Evolutionary conservation across 495 filamentous ascomycete species (phyloP).

Genomic region (Oleoguttula mirabilis): DNA sequence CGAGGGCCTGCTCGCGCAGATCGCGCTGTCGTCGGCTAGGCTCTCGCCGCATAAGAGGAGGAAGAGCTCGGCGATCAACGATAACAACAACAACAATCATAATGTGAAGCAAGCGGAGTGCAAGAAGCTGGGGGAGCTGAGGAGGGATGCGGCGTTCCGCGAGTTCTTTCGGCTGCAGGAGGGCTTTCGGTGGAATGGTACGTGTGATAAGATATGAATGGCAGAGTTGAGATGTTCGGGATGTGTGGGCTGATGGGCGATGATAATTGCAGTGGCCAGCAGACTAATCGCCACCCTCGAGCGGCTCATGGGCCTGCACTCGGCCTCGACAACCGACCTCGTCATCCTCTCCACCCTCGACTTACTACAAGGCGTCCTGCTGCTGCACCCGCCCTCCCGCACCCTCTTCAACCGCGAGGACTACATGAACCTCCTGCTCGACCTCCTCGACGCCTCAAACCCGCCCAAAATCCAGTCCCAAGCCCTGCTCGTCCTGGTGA

Average conservation of each 20-base stretch:
- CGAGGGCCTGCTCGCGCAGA: conserved; percentile 89
- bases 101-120: too few relatives aligned
- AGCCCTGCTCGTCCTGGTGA: conserved; percentile 79
- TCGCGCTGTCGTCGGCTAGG: conserved; percentile 61
- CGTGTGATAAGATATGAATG: too few relatives aligned
- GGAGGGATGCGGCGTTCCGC: conserved; percentile 77
- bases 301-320: conserved; percentile 66
- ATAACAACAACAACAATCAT: conserved; percentile 12
- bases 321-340: conserved; percentile 59
- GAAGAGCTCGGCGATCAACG: conserved; percentile 29
- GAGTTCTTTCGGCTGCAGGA: conserved; percentile 97
- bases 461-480: conserved; percentile 83
- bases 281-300: conserved; percentile 76
- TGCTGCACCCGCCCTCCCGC: conserved; percentile 88
- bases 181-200: conserved; percentile 93
- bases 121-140: conserved; percentile 57
- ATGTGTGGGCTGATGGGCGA: too few relatives aligned
- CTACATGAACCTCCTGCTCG: conserved; percentile 92
- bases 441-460: conserved; percentile 86
- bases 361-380: conserved; percentile 76
- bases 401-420: conserved; percentile 76
- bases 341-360: conserved; percentile 81
- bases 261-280: conserved; percentile 15
- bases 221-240: conserved; percentile 7
- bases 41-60: conserved; percentile 24